phyloP scores from a whole-genome alignment of 2,329 filamentous ascomycete genomes.

The Emmonsiellopsis sp. region DNA sequence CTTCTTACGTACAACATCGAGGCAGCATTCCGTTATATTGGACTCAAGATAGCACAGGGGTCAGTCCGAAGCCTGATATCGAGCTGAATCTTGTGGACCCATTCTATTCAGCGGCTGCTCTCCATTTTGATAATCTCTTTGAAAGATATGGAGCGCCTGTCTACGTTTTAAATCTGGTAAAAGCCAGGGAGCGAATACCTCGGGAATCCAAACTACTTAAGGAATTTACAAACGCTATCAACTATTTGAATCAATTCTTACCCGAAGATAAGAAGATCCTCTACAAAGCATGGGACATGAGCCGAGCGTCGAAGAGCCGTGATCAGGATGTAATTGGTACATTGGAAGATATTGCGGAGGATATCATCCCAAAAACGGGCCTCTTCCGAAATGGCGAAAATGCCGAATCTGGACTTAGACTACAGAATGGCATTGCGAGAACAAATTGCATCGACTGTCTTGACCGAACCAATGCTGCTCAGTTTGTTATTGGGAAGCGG shows the following conservation, averaged over 20 bases:
- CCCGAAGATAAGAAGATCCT: slow-evolving; percentile 76
- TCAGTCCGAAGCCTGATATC: slow-evolving; percentile 93
- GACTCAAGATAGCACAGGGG: slow-evolving; percentile 92
- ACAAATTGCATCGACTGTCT: slow-evolving; percentile 98
- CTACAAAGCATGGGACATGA: slow-evolving; percentile 98
- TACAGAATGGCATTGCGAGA: slow-evolving; percentile 86
- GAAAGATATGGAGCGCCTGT: slow-evolving; percentile 86
- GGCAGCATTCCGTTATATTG: slow-evolving; percentile 96
- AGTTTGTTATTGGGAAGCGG: slow-evolving; percentile 94
- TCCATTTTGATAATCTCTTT: slow-evolving; percentile 94
- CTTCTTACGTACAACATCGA: slow-evolving; percentile 91
- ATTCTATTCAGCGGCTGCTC: slow-evolving; percentile 83
- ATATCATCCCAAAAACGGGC: slow-evolving; percentile 74
- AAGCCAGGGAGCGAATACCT: slow-evolving; percentile 76
- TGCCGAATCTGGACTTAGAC: slow-evolving; percentile 52
- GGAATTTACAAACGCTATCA: slow-evolving; percentile 79
- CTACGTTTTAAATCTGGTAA: slow-evolving; percentile 86
- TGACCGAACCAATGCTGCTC: slow-evolving; percentile 92
- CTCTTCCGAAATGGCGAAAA: slow-evolving; percentile 92
- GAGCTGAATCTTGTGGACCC: slow-evolving; percentile 92
- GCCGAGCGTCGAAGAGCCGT: slow-evolving; percentile 79
- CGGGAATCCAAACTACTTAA: slow-evolving; percentile 83
- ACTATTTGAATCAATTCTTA: slow-evolving; percentile 90
- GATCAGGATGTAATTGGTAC: slow-evolving; percentile 92
- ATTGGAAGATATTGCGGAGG: slow-evolving; percentile 79